These are phyloP conservation scores for Skeletonema grethae DNA, from an alignment of 108 stramenopile genomes.

Conservation along the genomic window DNA sequence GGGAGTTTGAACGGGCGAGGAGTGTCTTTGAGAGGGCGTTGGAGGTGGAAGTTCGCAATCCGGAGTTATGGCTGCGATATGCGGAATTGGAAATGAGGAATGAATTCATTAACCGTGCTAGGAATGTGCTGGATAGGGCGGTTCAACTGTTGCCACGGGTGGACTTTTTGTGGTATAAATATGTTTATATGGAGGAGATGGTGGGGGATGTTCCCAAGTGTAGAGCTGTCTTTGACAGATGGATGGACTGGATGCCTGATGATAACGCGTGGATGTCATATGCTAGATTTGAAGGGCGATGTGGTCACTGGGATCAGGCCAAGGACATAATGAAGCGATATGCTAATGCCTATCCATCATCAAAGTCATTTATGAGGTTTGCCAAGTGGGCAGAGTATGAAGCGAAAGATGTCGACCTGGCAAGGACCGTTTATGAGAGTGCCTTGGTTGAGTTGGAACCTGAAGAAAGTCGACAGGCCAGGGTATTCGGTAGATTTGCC, in stretches of 20 bases:
- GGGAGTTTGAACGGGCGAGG: constrained; percentile 96
- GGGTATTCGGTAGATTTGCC: constrained; percentile 85
- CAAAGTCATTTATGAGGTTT: constrained; percentile 91
- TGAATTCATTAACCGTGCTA: constrained; percentile 97
- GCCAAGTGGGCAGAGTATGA: constrained; percentile 98
- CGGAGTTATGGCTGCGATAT: constrained; percentile 95
- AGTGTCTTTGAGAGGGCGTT: constrained; percentile 97
- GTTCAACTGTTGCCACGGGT: constrained; percentile 94
- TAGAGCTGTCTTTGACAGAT: constrained; percentile 95
- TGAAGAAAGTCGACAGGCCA: constrained; percentile 82
- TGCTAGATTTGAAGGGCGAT: constrained; percentile 94
- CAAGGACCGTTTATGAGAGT: constrained; percentile 94
- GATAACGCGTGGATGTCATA: constrained; percentile 96
- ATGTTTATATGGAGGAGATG: constrained; percentile 99
- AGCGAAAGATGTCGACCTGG: constrained; percentile 88
- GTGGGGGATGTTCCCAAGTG: constrained; percentile 92
- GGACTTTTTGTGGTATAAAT: constrained; percentile 99
- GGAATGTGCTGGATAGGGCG: constrained; percentile 98
- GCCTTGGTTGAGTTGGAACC: constrained; percentile 91
- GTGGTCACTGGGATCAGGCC: constrained; percentile 65
- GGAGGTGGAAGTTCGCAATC: constrained; percentile 92
- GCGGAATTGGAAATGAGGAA: constrained; percentile 98
- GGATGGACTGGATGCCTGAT: constrained; percentile 99
- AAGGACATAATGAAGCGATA: constrained; percentile 88
- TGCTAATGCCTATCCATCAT: constrained; percentile 90